Conservation (phyloP, 352 stramenopile genomes). For the Globisporangium cederbergense region DNA sequence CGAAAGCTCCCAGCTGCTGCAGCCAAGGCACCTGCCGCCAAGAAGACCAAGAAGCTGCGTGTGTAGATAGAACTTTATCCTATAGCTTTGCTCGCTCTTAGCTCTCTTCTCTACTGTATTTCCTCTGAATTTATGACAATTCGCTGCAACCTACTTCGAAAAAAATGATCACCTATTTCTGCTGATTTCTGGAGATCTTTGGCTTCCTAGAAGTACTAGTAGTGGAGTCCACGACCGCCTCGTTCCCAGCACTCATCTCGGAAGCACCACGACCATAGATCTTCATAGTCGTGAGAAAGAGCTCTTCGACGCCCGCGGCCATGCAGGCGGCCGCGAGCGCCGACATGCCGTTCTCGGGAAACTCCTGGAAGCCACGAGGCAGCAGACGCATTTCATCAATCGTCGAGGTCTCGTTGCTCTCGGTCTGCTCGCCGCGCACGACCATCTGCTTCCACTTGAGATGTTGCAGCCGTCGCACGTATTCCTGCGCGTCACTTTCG, state of each 20-base stretch:
- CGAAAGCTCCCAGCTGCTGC: conserved; percentile 4
- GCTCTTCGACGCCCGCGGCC: conserved; percentile 43
- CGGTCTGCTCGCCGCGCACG: conserved; percentile 69
- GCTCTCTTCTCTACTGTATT: not conserved
- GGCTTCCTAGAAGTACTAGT: not conserved
- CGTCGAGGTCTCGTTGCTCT: conserved; percentile 14
- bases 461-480: conserved; percentile 68
- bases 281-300: conserved; percentile 83
- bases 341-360: conserved; percentile 65
- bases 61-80: conserved; percentile 34
- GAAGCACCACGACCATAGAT: conserved; percentile 39
- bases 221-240: too few species aligned
- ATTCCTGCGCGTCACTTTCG: conserved; percentile 55
- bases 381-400: conserved; percentile 37
- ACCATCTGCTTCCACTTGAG: conserved; percentile 81
- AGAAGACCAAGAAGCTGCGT: conserved; percentile 41
- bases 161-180: not conserved
- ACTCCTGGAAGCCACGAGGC: conserved; percentile 47
- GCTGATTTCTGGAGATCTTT: not conserved
- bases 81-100: not conserved
- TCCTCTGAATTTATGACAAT: conserved; percentile 3
- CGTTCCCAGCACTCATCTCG: not conserved
- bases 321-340: conserved; percentile 48
- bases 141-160: not conserved
- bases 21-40: not conserved